Conservation (phyloP, 192 early-diverging fungal species). For the Pilobolus umbonatus region DNA sequence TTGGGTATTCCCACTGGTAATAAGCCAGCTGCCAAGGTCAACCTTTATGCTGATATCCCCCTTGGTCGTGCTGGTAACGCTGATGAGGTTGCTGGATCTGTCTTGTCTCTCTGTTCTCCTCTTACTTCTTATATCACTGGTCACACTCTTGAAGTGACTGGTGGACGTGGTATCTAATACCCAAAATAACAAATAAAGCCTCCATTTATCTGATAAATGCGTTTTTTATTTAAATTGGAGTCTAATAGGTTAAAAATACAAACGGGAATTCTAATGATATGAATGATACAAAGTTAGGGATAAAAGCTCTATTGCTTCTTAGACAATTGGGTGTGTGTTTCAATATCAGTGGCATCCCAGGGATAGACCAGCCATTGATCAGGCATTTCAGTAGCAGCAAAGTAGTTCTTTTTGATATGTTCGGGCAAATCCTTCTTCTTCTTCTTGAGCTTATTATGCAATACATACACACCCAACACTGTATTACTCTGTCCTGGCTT, state of each 20-base stretch:
- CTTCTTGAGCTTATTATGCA: constrained; percentile 75
- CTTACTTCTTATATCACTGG: constrained; percentile 54
- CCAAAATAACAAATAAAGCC: no score
- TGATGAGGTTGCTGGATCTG: constrained; percentile 58
- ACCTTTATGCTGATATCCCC: constrained; percentile 46
- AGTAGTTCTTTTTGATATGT: constrained; percentile 60
- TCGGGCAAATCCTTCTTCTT: constrained; percentile 61
- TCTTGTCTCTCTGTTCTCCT: constrained; percentile 54
- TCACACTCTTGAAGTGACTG: constrained; percentile 57
- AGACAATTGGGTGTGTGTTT: constrained; percentile 57
- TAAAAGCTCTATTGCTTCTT: constrained; percentile 11
- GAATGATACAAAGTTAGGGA: neutral
- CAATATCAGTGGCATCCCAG: constrained; percentile 71
- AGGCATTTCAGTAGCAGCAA: constrained; percentile 64
- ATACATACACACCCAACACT: constrained; percentile 69
- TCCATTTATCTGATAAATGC: no score
- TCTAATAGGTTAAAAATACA: no score
- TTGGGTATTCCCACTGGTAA: constrained; percentile 55
- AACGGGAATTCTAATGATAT: neutral
- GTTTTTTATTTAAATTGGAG: no score
- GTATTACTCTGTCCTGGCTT: constrained; percentile 28
- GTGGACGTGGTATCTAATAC: constrained; percentile 59
- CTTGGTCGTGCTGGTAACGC: constrained; percentile 52
- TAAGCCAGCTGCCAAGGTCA: constrained; percentile 24
- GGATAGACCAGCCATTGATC: constrained; percentile 75